phyloP scores from a whole-genome alignment of 441 rosid species.

The Pelargonium cotyledonis region DNA sequence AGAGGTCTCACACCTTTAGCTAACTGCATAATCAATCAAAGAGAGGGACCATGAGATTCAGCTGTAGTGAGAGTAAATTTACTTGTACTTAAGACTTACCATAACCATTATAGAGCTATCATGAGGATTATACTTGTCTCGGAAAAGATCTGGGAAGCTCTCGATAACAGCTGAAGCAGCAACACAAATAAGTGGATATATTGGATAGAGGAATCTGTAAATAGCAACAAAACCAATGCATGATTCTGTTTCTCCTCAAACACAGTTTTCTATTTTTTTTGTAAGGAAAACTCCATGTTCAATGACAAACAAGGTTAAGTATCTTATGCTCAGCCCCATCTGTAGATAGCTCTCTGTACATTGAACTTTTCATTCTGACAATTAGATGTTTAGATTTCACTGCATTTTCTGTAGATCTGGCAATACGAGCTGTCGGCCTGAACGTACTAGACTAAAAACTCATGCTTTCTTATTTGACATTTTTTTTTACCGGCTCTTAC shows the following conservation, averaged over 20 bases:
- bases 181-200: slow-evolving; percentile 84
- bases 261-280: neutral
- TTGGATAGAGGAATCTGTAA: slow-evolving; percentile 85
- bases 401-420: too few species aligned
- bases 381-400: too few species aligned
- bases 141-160: slow-evolving; percentile 85
- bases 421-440: too few species aligned
- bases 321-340: too few species aligned
- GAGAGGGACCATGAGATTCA: neutral
- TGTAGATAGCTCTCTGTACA: too few species aligned
- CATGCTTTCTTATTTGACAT: too few species aligned
- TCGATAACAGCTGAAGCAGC: slow-evolving; percentile 96
- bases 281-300: neutral
- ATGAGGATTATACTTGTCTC: slow-evolving; percentile 44
- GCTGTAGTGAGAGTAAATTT: neutral
- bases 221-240: slow-evolving; percentile 1
- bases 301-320: too few species aligned
- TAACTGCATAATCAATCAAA: slow-evolving; percentile 40
- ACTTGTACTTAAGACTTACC: slow-evolving; percentile 29
- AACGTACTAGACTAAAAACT: too few species aligned
- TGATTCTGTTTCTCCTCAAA: too few species aligned
- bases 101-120: slow-evolving; percentile 44
- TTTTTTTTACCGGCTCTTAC: too few species aligned
- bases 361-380: too few species aligned
- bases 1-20: slow-evolving; percentile 64